Evolutionary conservation across 2,329 filamentous ascomycete genomes (phyloP), one percentile per base, ranked within the genome.

Genomic region (Salinomyces thailandicus): DNA sequence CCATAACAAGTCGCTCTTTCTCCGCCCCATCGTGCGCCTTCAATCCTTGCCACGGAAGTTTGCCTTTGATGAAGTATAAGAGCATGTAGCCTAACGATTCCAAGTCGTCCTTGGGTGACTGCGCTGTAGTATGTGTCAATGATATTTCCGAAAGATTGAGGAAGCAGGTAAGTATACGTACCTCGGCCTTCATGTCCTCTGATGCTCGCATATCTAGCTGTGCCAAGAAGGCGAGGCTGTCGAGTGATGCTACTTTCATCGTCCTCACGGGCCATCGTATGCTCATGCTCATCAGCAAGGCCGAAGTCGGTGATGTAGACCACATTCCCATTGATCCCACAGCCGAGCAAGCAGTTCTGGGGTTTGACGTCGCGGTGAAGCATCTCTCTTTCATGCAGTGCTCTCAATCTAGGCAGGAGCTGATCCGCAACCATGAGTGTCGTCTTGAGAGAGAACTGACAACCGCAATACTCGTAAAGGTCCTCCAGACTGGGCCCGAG

Each of bases 21-120:
- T 47, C 36, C 38, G 38, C 29, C 19, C 35, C 29, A 26, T 29
- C 29, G 36, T 40, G 33, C 12, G 31, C 44, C 36, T 49, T 43
- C 34, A 49, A 39, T 9, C 50, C 43, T 39, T 51, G 45, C 52
- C 47, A 55, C 22, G 51, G 51, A 11, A 55, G 48, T 9, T 40
- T 44, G 28, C 51, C 52, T 31, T 36, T 41, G 33, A 49, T 16
- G 35, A 54, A 53, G 39, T 54, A 54, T 39, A 53, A 16, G 16
- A 54, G 37, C 29, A 51, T 39, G 37, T 53, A 55, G 33, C 51
- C 45, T 11, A 54, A 39, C 29, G 49, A 51, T 39, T 54, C 51
- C 31, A 55, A 42, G 35, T 55, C 47, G 39, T 55, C 51, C 15
- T 38, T 39, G 39, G 39, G 47, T 20, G 45, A 52, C 42, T 55